Base-by-base conservation (phyloP, 257 asterid genomes). In the Solanum ossicruentum region DNA sequence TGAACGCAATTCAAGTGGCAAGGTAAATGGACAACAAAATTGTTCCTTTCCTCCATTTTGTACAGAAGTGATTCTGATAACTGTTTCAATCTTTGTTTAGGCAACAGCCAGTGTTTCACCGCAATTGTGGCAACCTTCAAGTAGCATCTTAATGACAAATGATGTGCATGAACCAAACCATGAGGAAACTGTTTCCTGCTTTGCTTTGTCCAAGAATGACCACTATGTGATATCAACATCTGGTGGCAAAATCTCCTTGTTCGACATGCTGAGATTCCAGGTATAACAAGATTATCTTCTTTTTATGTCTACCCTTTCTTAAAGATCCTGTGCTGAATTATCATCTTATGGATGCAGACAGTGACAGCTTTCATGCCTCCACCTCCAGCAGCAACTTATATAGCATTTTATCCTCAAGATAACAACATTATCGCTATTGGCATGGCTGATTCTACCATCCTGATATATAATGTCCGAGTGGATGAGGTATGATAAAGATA, bases 1-100 rank as follows among this genome's bases (percentile, higher is more conserved):
- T 85, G 98, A 96, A 23, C 94, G 93, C 56, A 95, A 93, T 91
- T 89, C 93, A 77, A 88, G 89, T 85, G 97, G 93, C 87, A 96
- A 93, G 95, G 98, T 94, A 87, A 79, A 52, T 82, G 43, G 49
- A 16, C 36, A 18, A 52, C 21, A 26, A 84, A 85, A 18, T 55
- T 12, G 7, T 36, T 28, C 8, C 54, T 67, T 83, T 67, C 55
- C 54, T 51, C 61, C 73, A 49, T 83, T 23, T 51, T 51, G 23
- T 51, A 15, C 39, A 9, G 45, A 77, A 49, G 43, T 77, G 82
- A 51, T 49, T 49, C 23, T 75, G 61, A 49, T 21, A 15, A 51
- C 9, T 13, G 82, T 51, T 23, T 52, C 21, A 8, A 15, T 77
- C 63, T 77, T 75, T 77, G 7, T 80, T 26, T 84, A 91, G 93